These are phyloP conservation scores for Boletales sp. DNA, from an alignment of 768 basidiomycete species.

Conservation along the genomic window DNA sequence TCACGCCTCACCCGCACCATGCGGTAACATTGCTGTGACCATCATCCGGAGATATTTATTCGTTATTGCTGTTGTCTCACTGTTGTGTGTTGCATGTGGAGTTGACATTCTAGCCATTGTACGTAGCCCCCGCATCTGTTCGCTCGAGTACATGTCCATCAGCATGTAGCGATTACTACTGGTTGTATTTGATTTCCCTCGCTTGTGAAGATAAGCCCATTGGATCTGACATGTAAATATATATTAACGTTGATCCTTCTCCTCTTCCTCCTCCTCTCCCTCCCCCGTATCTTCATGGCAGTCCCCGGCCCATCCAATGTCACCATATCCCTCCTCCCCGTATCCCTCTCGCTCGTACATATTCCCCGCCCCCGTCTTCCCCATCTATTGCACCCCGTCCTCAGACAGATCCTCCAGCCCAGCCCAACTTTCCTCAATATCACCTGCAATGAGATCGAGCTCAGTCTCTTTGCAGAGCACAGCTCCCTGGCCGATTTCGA, in stretches of 20 bases:
- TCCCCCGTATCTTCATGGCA: conserved; percentile 17
- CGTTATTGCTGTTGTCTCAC: conserved; percentile 34
- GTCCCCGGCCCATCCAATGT: conserved; percentile 28
- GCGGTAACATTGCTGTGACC: conserved; percentile 5
- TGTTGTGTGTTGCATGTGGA: conserved; percentile 6
- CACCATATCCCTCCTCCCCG: conserved; percentile 70
- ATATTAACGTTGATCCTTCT: conserved; percentile 6
- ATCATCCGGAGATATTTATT: conserved; percentile 26
- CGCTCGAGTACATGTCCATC: neutral
- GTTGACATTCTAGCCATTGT: conserved; percentile 1
- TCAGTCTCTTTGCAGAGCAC: conserved; percentile 69
- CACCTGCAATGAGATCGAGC: conserved; percentile 77
- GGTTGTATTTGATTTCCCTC: conserved; percentile 1
- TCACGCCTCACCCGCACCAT: conserved; percentile 13
- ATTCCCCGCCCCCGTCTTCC: conserved; percentile 68
- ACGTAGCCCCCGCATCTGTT: too few species aligned
- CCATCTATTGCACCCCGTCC: conserved; percentile 54
- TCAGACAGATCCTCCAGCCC: conserved; percentile 67
- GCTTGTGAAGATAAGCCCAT: conserved; percentile 9
- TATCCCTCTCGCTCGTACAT: conserved; percentile 69
- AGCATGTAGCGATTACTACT: conserved; percentile 9
- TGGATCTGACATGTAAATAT: conserved; percentile 11
- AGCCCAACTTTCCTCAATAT: conserved; percentile 68
- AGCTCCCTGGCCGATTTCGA: conserved; percentile 57
- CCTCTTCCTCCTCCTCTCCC: conserved; percentile 5